Evolutionary conservation across 2,329 filamentous ascomycete species (phyloP), one percentile per base, ranked within the genome.

Genomic region (Lecanoromycetidae sp.): DNA sequence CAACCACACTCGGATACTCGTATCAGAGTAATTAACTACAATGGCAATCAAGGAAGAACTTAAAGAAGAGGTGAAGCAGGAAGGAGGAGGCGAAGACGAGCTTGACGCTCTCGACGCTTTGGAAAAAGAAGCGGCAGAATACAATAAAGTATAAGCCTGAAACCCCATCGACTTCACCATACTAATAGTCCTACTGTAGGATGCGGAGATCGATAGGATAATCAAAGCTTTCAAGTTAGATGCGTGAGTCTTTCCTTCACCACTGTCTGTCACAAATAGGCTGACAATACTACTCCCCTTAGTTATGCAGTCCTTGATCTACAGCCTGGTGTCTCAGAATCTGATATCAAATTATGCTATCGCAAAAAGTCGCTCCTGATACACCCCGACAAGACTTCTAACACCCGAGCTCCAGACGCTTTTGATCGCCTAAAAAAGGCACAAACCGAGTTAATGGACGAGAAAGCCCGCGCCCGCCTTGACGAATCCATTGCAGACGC

Each of bases 301-400:
- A 85, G 81, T 57, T 98, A 98, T 65, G 86, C 90, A 42, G 87
- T 98, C 40, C 81, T 98, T 37, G 91, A 93, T 64, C 83, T 98
- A 37, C 87, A 94, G 63, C 91, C 91, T 3, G 91, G 91, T 61
- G 87, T 96, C 17, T 80, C 91, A 47, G 90, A 96, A 58, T 88
- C 86, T 50, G 91, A 96, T 68, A 96, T 98, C 72, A 96, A 95
- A 68, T 72, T 82, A 57, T 77, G 78, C 56, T 98, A 96, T 70
- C 88, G 91, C 71, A 88, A 87, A 59, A 96, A 95, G 67, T 98
- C 91, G n/a, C 81, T 98, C 48, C 80, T 98, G 40, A 96, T 98
- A 70, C 91, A 98, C 71, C 91, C 91, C 5, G 91, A 98, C 71
- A 98, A 98, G 66, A 95, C 91, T 48, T 80, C 80, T 60, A 96